A percentile compares a stretch with the other conserved stretches of the same genome.
Conservation (phyloP, 768 basidiomycete species). For the Porpolomopsis calyptriformis region DNA sequence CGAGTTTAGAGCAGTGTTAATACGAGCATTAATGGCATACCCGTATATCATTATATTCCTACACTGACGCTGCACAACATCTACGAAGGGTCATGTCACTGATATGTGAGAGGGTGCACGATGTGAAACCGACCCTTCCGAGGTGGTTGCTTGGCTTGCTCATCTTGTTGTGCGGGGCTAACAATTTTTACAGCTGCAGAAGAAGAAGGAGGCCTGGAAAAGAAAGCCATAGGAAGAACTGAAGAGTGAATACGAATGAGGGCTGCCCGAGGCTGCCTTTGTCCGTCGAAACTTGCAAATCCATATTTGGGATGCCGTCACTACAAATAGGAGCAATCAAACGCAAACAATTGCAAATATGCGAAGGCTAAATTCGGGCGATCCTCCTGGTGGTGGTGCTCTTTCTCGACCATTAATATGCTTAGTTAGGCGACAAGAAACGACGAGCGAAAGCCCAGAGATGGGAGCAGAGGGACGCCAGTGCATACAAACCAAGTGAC, state of each 20-base stretch:
- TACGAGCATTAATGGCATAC: conserved; percentile 29
- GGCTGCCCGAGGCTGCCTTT: neutral
- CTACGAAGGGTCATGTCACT: conserved; percentile 22
- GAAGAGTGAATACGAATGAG: neutral
- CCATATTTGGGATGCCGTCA: too few relatives aligned
- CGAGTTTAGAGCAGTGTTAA: neutral
- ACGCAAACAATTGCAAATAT: neutral
- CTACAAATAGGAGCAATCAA: neutral
- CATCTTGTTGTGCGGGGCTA: conserved; percentile 40
- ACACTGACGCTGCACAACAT: conserved; percentile 70
- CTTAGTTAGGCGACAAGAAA: too few relatives aligned
- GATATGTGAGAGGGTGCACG: conserved; percentile 4
- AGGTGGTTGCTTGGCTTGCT: conserved; percentile 28
- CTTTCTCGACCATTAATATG: too few relatives aligned
- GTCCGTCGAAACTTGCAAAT: too few relatives aligned
- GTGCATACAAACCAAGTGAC: too few relatives aligned
- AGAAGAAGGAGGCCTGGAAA: conserved; percentile 50
- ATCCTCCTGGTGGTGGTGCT: too few relatives aligned
- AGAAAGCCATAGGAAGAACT: conserved; percentile 49
- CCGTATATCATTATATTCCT: conserved; percentile 89
- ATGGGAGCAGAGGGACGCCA: neutral
- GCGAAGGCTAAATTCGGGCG: neutral
- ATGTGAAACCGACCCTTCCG: conserved; percentile 46
- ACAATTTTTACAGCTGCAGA: conserved; percentile 65
- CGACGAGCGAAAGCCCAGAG: too few relatives aligned